Conservation (phyloP, 2,329 filamentous ascomycete species). For the Aspergillus novoparasiticus region DNA sequence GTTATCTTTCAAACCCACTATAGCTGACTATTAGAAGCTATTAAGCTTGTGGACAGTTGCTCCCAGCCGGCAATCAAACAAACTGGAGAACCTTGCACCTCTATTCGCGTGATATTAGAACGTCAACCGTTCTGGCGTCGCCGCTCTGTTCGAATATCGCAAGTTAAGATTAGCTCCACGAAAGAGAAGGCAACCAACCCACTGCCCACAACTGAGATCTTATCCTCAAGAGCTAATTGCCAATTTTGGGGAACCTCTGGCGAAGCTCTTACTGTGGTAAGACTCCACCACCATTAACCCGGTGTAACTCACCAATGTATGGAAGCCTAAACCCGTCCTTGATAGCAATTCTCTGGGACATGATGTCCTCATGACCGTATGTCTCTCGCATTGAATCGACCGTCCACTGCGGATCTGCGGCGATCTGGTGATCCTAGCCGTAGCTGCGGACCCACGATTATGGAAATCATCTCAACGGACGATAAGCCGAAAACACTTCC, state of each 20-base stretch:
- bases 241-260: slow-evolving; percentile 15
- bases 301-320: neutral
- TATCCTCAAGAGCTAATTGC: slow-evolving; percentile 13
- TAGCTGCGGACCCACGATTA: slow-evolving; percentile 23
- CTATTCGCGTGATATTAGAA: slow-evolving; percentile 12
- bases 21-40: neutral
- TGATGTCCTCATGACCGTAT: slow-evolving; percentile 29
- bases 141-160: neutral
- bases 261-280: slow-evolving; percentile 1
- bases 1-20: slow-evolving; percentile 3
- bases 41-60: neutral
- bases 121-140: neutral
- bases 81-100: slow-evolving; percentile 1
- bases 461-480: slow-evolving; percentile 31
- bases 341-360: slow-evolving; percentile 13
- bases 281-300: neutral
- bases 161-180: too few relatives aligned
- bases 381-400: slow-evolving; percentile 22
- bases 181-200: neutral
- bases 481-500: slow-evolving; percentile 29
- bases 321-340: neutral
- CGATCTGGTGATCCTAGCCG: slow-evolving; percentile 21
- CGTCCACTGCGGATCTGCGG: slow-evolving; percentile 20
- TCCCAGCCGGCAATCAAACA: neutral
- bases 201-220: neutral